phyloP scores from a whole-genome alignment of 257 asterid species.

The Solanum sejunctum region DNA sequence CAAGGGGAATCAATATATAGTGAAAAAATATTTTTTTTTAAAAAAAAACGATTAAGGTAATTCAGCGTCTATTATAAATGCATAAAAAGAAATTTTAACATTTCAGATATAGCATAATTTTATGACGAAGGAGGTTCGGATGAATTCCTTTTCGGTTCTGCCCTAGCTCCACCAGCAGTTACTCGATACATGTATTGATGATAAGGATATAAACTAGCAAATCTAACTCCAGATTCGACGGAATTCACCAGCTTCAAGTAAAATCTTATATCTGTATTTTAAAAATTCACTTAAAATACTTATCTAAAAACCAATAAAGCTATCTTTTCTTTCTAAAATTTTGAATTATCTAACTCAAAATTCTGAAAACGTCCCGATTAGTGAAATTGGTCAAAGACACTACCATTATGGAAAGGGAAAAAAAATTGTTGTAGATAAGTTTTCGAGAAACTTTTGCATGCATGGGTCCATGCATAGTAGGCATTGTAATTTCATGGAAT shows the following conservation, averaged over 20 bases:
- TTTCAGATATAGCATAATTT: not conserved
- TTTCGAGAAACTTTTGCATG: not conserved
- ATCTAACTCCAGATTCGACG: rapidly evolving
- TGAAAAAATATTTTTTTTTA: not conserved
- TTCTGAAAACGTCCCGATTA: not conserved
- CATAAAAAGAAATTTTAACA: not conserved
- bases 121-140: not conserved
- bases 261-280: not conserved
- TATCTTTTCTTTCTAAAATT: not conserved
- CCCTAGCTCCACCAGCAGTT: not conserved
- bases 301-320: not conserved
- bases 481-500: not conserved
- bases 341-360: not conserved
- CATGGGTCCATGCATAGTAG: not conserved
- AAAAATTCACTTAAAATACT: not conserved
- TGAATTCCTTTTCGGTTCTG: not conserved
- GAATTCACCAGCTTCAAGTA: not conserved
- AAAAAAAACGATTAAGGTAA: not conserved
- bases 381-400: not conserved
- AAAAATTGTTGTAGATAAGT: not conserved
- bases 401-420: not conserved
- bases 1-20: not conserved
- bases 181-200: not conserved
- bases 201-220: not conserved
- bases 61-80: not conserved